Conservation (phyloP, 768 basidiomycete species). For the Lactifluus volemus region DNA sequence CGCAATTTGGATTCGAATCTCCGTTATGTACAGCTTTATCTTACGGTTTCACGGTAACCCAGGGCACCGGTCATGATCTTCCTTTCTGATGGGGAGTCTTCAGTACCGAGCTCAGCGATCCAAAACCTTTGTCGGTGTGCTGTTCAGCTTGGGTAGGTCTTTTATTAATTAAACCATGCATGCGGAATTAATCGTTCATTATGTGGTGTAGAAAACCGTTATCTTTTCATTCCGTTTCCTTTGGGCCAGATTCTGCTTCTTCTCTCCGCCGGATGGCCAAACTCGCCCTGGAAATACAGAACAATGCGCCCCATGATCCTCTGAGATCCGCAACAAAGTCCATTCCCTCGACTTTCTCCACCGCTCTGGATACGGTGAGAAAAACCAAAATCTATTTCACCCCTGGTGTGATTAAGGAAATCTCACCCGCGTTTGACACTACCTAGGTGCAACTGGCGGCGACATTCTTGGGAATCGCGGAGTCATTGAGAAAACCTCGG, state of each 20-base stretch:
- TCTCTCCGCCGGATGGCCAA: slow-evolving; percentile 41
- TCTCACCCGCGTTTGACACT: not conserved
- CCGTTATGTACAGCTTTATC: not conserved
- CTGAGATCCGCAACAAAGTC: not conserved
- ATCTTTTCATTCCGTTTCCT: slow-evolving; percentile 51
- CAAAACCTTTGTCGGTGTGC: slow-evolving; percentile 36
- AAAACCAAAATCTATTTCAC: too few relatives aligned
- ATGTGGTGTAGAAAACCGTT: slow-evolving; percentile 36
- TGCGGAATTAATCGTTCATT: not conserved
- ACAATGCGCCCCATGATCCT: slow-evolving; percentile 34
- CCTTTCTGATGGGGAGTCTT: slow-evolving; percentile 48
- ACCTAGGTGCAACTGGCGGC: slow-evolving; percentile 44
- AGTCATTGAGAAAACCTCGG: slow-evolving; percentile 44
- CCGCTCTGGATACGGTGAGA: slow-evolving; percentile 28
- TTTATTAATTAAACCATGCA: not conserved
- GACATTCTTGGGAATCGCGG: slow-evolving; percentile 51
- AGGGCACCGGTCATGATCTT: slow-evolving; percentile 48
- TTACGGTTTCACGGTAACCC: not conserved
- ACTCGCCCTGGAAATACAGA: slow-evolving; percentile 41
- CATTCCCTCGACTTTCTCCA: slow-evolving; percentile 31
- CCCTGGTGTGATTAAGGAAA: not conserved
- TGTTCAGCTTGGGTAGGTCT: slow-evolving; percentile 34
- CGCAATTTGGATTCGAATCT: not conserved
- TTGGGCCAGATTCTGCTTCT: slow-evolving; percentile 33
- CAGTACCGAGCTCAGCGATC: slow-evolving; percentile 30